Evolutionary conservation across 805 yeast genomes (phyloP).

Genomic region (Ogataea degrootiae): DNA sequence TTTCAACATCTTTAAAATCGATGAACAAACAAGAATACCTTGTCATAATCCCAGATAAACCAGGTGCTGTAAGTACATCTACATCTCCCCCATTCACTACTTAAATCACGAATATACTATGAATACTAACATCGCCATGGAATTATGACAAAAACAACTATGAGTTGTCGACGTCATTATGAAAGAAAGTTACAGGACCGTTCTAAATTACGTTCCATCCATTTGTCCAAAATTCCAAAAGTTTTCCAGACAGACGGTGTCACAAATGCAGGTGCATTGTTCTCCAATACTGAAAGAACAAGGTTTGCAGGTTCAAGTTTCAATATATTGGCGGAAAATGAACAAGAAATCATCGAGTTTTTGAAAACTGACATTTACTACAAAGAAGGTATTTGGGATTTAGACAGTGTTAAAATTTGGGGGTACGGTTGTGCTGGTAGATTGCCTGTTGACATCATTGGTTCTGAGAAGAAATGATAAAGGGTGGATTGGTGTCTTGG

Average conservation of each 20-base stretch:
- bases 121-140: background rate
- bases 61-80: conserved; percentile 36
- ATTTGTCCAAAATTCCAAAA: conserved; percentile 44
- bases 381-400: conserved; percentile 71
- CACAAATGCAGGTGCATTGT: conserved; percentile 49
- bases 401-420: conserved; percentile 53
- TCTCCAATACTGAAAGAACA: conserved; percentile 40
- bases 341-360: conserved; percentile 60
- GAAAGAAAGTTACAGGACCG: conserved; percentile 35
- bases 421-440: conserved; percentile 49
- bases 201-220: conserved; percentile 45
- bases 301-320: conserved; percentile 66
- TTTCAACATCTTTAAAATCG: conserved; percentile 22
- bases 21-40: conserved; percentile 44
- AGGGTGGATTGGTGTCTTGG: too few species aligned
- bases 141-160: background rate
- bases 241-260: conserved; percentile 36
- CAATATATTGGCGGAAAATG: conserved; percentile 58
- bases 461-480: background rate
- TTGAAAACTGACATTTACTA: conserved; percentile 61
- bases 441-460: conserved; percentile 28
- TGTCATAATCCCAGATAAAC: conserved; percentile 67
- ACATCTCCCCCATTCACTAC: background rate
- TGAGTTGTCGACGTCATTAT: background rate
- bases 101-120: background rate